Percentiles rank a stretch among this genome's conserved stretches.
phyloP scores from a whole-genome alignment of 768 basidiomycete species.

The Roridomyces roridus region DNA sequence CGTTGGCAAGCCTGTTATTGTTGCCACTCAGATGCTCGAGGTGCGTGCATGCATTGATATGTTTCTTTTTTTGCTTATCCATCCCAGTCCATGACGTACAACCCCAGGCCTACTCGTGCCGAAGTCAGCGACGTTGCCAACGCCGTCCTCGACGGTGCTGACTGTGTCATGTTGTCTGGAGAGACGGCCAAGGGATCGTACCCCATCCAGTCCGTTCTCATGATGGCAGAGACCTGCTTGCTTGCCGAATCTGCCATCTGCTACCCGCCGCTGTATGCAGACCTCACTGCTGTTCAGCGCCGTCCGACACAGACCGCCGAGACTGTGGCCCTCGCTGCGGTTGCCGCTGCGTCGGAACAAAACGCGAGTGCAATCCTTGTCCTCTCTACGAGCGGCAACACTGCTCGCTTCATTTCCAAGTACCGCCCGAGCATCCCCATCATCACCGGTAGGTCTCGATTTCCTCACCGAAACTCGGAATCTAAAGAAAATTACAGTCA shows the following conservation, averaged over 20 bases:
- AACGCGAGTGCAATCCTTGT: constrained; percentile 95
- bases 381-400: constrained; percentile 95
- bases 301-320: constrained; percentile 94
- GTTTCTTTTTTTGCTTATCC: constrained; percentile 15
- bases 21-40: constrained; percentile 99
- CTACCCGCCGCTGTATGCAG: constrained; percentile 93
- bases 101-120: constrained; percentile 97
- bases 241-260: constrained; percentile 96
- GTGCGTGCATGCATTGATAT: constrained; percentile 49
- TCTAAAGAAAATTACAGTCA: constrained; percentile 60
- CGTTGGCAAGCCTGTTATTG: constrained; percentile 96
- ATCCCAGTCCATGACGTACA: constrained; percentile 96
- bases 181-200: constrained; percentile 99
- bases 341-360: constrained; percentile 95
- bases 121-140: constrained; percentile 99
- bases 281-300: constrained; percentile 76
- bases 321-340: constrained; percentile 95
- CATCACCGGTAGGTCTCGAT: constrained; percentile 75
- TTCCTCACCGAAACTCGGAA: neutral
- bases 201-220: constrained; percentile 94
- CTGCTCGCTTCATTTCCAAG: constrained; percentile 94
- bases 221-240: constrained; percentile 99
- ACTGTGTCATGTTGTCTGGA: constrained; percentile 99
- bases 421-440: constrained; percentile 94
- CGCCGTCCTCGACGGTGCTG: constrained; percentile 97